Conservation (phyloP, 768 basidiomycete species). For the Tulasnella sp. region DNA sequence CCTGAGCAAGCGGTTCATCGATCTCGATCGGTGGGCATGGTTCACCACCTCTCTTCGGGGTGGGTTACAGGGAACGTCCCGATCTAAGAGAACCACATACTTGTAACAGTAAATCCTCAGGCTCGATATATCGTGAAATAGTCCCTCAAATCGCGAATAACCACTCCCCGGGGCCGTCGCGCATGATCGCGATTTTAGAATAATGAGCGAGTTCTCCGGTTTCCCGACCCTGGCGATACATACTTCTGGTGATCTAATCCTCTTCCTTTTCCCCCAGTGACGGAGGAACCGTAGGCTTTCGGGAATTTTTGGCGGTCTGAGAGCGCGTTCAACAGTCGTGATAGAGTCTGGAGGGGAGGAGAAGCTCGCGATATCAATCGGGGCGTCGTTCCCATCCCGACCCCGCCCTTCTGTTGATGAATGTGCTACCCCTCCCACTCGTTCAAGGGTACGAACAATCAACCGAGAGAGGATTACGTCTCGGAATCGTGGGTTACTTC, state of each 20-base stretch:
- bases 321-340: constrained; percentile 93
- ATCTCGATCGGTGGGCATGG: constrained; percentile 76
- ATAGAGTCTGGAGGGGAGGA: constrained; percentile 96
- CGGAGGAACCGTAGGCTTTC: constrained; percentile 96
- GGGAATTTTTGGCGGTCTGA: constrained; percentile 98
- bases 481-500: constrained; percentile 98
- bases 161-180: constrained; percentile 79
- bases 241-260: not conserved
- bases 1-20: constrained; percentile 99
- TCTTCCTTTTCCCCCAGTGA: constrained; percentile 53
- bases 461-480: constrained; percentile 95
- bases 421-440: constrained; percentile 41
- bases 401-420: constrained; percentile 19
- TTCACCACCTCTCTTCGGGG: not conserved
- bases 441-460: constrained; percentile 98
- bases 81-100: not conserved
- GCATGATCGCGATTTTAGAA: constrained; percentile 99
- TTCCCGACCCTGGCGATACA: not conserved
- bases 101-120: constrained; percentile 78
- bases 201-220: constrained; percentile 73
- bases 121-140: constrained; percentile 96
- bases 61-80: not conserved
- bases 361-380: constrained; percentile 80
- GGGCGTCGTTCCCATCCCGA: not conserved
- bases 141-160: constrained; percentile 99